Percentiles rank a stretch among this genome's conserved stretches.
phyloP scores from a whole-genome alignment of 2,329 filamentous ascomycete species.

The Aphanoascus verrucosus region DNA sequence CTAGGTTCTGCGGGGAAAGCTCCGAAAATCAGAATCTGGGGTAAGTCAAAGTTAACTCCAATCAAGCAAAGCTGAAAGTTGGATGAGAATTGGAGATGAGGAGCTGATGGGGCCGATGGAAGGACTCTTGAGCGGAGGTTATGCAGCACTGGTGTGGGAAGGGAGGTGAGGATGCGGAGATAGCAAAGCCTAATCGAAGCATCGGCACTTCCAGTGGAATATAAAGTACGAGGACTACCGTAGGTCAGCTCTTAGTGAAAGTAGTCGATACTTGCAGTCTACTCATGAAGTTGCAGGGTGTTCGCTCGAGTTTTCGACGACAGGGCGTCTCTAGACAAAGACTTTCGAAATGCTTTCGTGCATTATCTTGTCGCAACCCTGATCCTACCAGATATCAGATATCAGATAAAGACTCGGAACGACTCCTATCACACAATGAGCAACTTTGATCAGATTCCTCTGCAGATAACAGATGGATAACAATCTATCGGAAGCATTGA shows the following conservation, averaged over 20 bases:
- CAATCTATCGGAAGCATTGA: too few relatives aligned
- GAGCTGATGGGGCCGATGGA: background rate
- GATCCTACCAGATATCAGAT: too few relatives aligned
- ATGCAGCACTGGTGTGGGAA: background rate
- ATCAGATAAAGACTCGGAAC: too few relatives aligned
- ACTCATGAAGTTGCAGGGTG: background rate
- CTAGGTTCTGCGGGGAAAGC: background rate
- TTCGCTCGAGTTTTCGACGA: too few relatives aligned
- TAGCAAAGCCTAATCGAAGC: background rate
- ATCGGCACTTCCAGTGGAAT: background rate
- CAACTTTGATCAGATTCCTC: too few relatives aligned
- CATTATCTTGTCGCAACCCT: too few relatives aligned
- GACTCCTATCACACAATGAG: too few relatives aligned
- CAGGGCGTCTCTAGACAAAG: too few relatives aligned
- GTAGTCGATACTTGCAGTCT: conserved; percentile 4
- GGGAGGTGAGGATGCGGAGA: background rate
- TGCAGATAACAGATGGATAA: too few relatives aligned
- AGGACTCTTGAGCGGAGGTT: background rate
- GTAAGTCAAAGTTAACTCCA: background rate
- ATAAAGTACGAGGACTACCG: conserved; percentile 1
- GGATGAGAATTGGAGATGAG: background rate
- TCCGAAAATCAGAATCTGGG: background rate
- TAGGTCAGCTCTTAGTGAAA: background rate
- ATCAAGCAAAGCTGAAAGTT: background rate
- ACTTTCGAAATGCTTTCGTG: too few relatives aligned